A percentile compares a stretch with the other conserved stretches of the same genome.
Conservation (phyloP, 2,329 filamentous ascomycete genomes). For the Lecanicillium sp. region DNA sequence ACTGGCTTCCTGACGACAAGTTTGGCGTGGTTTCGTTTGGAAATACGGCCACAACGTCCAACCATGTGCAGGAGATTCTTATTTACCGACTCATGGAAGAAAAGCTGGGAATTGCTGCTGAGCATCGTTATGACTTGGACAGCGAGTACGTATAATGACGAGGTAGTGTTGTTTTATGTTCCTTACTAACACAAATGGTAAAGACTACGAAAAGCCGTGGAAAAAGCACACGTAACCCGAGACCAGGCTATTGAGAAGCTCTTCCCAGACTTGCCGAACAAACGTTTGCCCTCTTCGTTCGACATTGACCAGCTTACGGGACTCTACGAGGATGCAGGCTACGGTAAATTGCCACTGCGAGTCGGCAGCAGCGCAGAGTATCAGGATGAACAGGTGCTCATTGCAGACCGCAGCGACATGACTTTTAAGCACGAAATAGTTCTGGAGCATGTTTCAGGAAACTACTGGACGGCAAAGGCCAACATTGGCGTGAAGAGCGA, state of each 20-base stretch:
- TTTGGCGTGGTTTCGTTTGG: slow-evolving; percentile 23
- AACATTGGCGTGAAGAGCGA: slow-evolving; percentile 1
- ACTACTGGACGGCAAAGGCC: slow-evolving; percentile 5
- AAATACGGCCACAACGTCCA: slow-evolving; percentile 35
- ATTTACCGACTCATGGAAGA: slow-evolving; percentile 22
- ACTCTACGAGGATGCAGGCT: slow-evolving; percentile 4
- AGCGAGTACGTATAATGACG: too few relatives aligned
- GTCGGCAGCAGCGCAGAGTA: not conserved
- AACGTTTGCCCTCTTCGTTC: slow-evolving; percentile 1
- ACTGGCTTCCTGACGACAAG: slow-evolving; percentile 23
- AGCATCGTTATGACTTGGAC: slow-evolving; percentile 13
- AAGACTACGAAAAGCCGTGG: slow-evolving; percentile 3
- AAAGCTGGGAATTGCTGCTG: slow-evolving; percentile 14
- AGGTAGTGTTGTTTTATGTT: not conserved
- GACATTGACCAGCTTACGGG: slow-evolving; percentile 4
- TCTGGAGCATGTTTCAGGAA: slow-evolving; percentile 6
- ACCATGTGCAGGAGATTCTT: slow-evolving; percentile 17
- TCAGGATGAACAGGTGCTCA: not conserved
- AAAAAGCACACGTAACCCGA: not conserved
- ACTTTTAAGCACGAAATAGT: slow-evolving; percentile 1
- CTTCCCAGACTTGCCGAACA: slow-evolving; percentile 5
- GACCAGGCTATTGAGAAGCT: not conserved
- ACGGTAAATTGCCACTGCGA: slow-evolving; percentile 2
- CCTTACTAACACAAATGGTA: not conserved
- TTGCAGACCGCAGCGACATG: slow-evolving; percentile 1